Evolutionary conservation across 495 filamentous ascomycete species (phyloP).

Genomic region (Aspergillus bertholletiae): DNA sequence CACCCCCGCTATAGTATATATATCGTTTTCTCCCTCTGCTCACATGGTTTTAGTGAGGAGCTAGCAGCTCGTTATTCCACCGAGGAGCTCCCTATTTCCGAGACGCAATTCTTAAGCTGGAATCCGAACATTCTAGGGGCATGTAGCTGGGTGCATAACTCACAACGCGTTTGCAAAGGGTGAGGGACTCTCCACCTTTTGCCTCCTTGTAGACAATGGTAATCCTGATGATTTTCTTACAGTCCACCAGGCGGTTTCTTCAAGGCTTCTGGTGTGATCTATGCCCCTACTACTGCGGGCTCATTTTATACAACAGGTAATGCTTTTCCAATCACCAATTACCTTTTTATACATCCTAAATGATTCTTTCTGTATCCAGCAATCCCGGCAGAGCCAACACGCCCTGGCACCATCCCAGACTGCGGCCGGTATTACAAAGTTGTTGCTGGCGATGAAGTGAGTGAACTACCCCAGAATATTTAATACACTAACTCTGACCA

Average conservation of each 20-base stretch:
- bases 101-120: slow-evolving; percentile 3
- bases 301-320: slow-evolving; percentile 3
- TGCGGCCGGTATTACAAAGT: slow-evolving; percentile 4
- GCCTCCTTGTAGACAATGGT: background rate
- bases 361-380: no score
- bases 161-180: slow-evolving; percentile 2
- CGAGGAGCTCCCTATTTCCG: background rate
- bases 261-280: background rate
- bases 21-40: background rate
- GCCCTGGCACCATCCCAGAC: background rate
- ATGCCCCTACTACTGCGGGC: background rate
- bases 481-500: no score
- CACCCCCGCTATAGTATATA: background rate
- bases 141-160: background rate
- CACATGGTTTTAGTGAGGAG: background rate
- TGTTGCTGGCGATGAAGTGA: background rate
- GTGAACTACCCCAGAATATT: no score
- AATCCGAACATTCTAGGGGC: background rate
- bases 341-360: no score
- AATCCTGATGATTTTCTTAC: background rate
- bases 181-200: background rate
- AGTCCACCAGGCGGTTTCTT: slow-evolving; percentile 1
- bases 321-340: no score
- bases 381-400: slow-evolving; percentile 1
- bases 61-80: slow-evolving; percentile 2